Base-by-base conservation (phyloP, 352 stramenopile species). In the Phytophthora constricta region DNA sequence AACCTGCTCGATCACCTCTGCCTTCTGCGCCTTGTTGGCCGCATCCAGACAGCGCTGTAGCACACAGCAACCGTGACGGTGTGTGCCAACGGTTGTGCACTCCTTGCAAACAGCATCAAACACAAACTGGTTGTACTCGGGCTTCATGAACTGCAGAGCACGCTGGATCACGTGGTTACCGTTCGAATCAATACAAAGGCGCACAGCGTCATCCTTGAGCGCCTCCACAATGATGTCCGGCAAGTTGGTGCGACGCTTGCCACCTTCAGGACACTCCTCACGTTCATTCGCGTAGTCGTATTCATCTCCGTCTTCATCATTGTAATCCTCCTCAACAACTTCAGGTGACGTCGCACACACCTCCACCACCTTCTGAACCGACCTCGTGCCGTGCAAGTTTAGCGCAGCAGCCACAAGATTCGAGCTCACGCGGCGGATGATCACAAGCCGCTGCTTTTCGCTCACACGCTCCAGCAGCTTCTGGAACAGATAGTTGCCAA, bases 401-500 rank as follows among this genome's bases (percentile, higher is more conserved):
- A 99, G 82, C 71, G 97, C 97, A 16, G 96, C 97, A 54, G 97
- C 96, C 5, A 99, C 96, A 31, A 99, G 85, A 54, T 98, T 90
- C 2, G 84, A 79, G 55, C 92, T 92, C 22, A 99, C 97, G 58
- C 87, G 96, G n/a, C 79, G 81, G 34, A 99, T 86, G 65, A 99
- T 95, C 62, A 91, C 93, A 22, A 98, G 77, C 0, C 97, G 87
- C 68, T 99, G 92, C 39, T 90, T 84, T 5, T 90, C 80, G 28
- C 82, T 93, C 49, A 98, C 96, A 48, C 97, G 93, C 63, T 99
- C 97, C 25, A 99, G 79, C 28, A 99, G 94, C 77, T 99, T 99
- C 79, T 99, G 97, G 74, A 99, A 99, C 13, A 99, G 76, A 63
- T 99, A 99, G 72, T 99, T 99, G 7, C 97, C 97, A 75, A 99